Evolutionary conservation across 768 basidiomycete genomes (phyloP), one percentile per base, ranked within the genome.

Genomic region (Russula earlei): DNA sequence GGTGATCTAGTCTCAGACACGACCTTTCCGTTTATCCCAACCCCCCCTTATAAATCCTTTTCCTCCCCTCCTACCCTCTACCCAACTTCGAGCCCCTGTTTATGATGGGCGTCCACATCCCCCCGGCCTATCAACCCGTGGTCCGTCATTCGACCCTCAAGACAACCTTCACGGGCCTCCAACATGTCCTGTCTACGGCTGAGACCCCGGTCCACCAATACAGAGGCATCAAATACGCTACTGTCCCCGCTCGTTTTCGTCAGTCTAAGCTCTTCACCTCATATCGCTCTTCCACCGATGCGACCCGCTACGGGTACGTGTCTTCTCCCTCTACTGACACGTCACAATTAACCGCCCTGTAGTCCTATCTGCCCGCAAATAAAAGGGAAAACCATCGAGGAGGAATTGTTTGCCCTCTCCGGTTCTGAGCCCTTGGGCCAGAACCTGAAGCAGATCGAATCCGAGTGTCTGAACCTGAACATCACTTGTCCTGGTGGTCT

Each of bases 331-430:
- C 3, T 1, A 4, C 29, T 52, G 19, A 36, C 20, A 38, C 31
- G 56, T 48, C 17, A 29, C 33, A 10, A 4, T 11, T 57, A n/a
- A 57, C 31, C 24, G 50, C 12, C 17, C 29, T 50, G 4, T 60
- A 90, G 87, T 33, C 84, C 87, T 31, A 84, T 89, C 62, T 88
- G 85, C 63, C 87, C 87, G 11, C 87, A 90, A 66, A 66, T 73
- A 36, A 72, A 72, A 50, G 69, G 66, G 50, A 75, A 70, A 63
- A 69, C 72, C 24, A 62, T 77, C 47, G 85, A 87, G 56, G 83
- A 84, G 47, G 72, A 79, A 24, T 67, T 89, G 12, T 80, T 87
- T 38, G 81, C 80, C 41, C 69, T 87, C 17, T 66, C 77, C 12
- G 74, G 76, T 20, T 73, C 75, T 11, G 75, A 78, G 31, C 69